A percentile compares a stretch with the other conserved stretches of the same genome.
phyloP scores from a whole-genome alignment of 129 eudicot species.

The Artemisia argyi region DNA sequence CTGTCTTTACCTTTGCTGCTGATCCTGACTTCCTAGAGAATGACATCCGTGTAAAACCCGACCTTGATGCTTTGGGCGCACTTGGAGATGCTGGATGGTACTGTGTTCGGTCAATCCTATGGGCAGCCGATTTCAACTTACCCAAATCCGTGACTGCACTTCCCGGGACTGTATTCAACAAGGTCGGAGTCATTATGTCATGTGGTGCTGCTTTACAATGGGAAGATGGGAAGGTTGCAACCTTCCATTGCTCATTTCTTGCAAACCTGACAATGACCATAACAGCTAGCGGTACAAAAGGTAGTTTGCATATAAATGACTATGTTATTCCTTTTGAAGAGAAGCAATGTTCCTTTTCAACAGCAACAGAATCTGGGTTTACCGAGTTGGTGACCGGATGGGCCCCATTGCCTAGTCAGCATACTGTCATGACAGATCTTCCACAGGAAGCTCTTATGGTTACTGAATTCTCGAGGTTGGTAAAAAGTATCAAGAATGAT shows the following conservation, averaged over 20 bases:
- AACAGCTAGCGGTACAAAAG: constrained; percentile 53
- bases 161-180: constrained; percentile 47
- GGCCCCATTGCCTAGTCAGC: constrained; percentile 53
- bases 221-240: constrained; percentile 64
- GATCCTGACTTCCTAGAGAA: constrained; percentile 51
- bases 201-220: constrained; percentile 62
- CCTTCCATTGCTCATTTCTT: constrained; percentile 67
- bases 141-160: constrained; percentile 60
- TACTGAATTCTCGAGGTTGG: constrained; percentile 50
- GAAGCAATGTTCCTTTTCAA: constrained; percentile 40
- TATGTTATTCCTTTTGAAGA: constrained; percentile 67
- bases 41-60: constrained; percentile 62
- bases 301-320: constrained; percentile 51
- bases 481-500: constrained; percentile 35
- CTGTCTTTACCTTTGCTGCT: constrained; percentile 46
- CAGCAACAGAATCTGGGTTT: constrained; percentile 33
- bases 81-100: constrained; percentile 81
- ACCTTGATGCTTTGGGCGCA: constrained; percentile 67
- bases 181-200: constrained; percentile 52
- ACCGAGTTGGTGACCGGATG: constrained; percentile 44
- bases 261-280: constrained; percentile 57
- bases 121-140: constrained; percentile 61
- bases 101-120: constrained; percentile 46
- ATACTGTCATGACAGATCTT: constrained; percentile 43
- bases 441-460: constrained; percentile 73